Conservation (phyloP, 345 rosid genomes). For the Reutealis trisperma region DNA sequence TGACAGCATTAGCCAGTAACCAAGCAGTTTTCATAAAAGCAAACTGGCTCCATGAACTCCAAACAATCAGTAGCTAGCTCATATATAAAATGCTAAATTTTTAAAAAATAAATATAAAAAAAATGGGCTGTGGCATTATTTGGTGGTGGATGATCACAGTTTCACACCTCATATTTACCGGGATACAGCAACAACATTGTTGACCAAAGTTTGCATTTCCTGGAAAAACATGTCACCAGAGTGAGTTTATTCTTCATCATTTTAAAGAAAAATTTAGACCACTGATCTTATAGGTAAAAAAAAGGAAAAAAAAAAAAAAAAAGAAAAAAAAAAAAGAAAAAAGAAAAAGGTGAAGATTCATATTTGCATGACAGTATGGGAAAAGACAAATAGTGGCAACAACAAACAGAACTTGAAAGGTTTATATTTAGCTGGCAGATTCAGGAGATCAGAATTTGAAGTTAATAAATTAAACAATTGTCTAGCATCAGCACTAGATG, state of each 20-base stretch:
- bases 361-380: not conserved
- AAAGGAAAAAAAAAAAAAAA: too few species aligned
- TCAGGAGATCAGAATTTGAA: not conserved
- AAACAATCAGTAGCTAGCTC: constrained; percentile 3
- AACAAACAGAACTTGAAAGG: not conserved
- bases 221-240: constrained; percentile 33
- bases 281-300: not conserved
- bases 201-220: constrained; percentile 70
- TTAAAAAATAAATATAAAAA: not conserved
- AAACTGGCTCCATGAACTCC: not conserved
- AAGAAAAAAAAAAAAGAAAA: too few species aligned
- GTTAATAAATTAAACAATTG: not conserved
- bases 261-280: not conserved
- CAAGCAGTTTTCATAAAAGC: not conserved
- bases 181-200: constrained; percentile 93
- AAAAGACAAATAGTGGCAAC: not conserved
- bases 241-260: not conserved
- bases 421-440: not conserved
- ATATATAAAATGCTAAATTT: not conserved
- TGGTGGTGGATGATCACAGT: constrained; percentile 10
- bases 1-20: not conserved
- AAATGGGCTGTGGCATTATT: not conserved
- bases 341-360: not conserved
- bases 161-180: constrained; percentile 68
- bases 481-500: not conserved